Evolutionary conservation across 202 grass and related monocot genomes (phyloP).

Genomic region (Hordeum pubiflorum): DNA sequence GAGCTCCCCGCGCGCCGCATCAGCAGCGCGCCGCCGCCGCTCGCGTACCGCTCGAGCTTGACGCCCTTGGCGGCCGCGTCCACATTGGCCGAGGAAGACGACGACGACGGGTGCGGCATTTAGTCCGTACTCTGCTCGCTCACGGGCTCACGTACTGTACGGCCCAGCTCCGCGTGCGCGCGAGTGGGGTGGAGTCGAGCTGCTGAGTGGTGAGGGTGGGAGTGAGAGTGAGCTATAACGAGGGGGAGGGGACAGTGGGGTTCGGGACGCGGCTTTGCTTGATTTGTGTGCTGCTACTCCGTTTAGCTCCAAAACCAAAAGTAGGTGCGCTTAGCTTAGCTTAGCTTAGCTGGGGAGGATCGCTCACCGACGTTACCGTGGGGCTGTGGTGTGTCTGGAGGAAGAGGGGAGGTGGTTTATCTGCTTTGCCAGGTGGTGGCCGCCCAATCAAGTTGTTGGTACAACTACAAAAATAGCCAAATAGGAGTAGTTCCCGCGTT

Average conservation of each 20-base stretch:
- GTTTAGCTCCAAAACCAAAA: not conserved
- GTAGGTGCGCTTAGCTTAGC: not conserved
- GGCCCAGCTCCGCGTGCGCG: not conserved
- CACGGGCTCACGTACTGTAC: not conserved
- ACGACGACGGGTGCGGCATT: constrained; percentile 14
- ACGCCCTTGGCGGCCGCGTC: constrained; percentile 47
- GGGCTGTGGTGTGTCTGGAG: not conserved
- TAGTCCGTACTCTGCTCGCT: not conserved
- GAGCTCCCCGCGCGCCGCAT: constrained; percentile 52
- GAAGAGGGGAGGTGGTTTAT: not conserved
- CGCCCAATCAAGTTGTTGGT: constrained; percentile 20
- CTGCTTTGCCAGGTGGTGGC: constrained; percentile 14
- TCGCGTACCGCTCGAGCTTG: constrained; percentile 41
- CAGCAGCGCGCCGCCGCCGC: constrained; percentile 35
- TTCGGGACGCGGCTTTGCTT: not conserved
- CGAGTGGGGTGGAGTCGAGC: not conserved
- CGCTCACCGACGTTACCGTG: not conserved
- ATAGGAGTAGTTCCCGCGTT: not conserved
- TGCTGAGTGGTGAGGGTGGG: not conserved
- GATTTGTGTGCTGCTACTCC: not conserved
- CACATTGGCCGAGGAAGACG: not conserved
- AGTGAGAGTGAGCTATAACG: not conserved
- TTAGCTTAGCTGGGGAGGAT: not conserved
- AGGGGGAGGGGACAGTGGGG: not conserved
- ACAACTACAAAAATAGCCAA: not conserved